These are phyloP conservation scores for Sequoia sempervirens DNA, from an alignment of 75 land plant species.

Conservation along the genomic window DNA sequence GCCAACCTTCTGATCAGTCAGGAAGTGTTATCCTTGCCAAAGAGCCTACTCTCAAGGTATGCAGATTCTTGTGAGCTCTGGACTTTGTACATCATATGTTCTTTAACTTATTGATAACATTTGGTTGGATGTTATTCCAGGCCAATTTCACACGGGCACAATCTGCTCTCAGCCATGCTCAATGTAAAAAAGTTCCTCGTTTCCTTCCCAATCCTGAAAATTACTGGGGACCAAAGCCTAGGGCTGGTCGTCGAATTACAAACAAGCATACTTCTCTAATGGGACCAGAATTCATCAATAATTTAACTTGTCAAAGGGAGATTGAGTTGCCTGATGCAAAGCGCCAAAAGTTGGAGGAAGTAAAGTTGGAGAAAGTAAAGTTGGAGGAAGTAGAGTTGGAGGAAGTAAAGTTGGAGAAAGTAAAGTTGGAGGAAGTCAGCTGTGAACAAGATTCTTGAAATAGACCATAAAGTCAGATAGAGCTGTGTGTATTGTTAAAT, in stretches of 20 bases:
- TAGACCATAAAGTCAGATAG: not conserved
- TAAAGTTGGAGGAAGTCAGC: conserved; percentile 21
- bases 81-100: not conserved
- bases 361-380: too few species aligned
- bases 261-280: conserved; percentile 70
- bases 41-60: conserved; percentile 76
- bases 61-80: not conserved
- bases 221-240: conserved; percentile 95
- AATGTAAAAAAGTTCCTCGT: conserved; percentile 78
- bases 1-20: conserved; percentile 67
- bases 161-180: conserved; percentile 89
- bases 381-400: too few species aligned
- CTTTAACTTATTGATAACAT: not conserved
- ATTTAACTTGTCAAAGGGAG: conserved; percentile 17
- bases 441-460: not conserved
- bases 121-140: conserved; percentile 26
- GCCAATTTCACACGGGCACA: conserved; percentile 90
- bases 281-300: conserved; percentile 41
- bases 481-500: not conserved
- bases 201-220: conserved; percentile 97
- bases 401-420: too few species aligned
- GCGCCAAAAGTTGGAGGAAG: conserved; percentile 70
- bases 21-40: conserved; percentile 82
- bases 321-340: conserved; percentile 32
- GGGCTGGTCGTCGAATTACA: conserved; percentile 87